Percentiles rank a stretch among this genome's conserved stretches.
These are phyloP conservation scores for Rhizophora mangle DNA, from an alignment of 345 rosid species.

Conservation along the genomic window DNA sequence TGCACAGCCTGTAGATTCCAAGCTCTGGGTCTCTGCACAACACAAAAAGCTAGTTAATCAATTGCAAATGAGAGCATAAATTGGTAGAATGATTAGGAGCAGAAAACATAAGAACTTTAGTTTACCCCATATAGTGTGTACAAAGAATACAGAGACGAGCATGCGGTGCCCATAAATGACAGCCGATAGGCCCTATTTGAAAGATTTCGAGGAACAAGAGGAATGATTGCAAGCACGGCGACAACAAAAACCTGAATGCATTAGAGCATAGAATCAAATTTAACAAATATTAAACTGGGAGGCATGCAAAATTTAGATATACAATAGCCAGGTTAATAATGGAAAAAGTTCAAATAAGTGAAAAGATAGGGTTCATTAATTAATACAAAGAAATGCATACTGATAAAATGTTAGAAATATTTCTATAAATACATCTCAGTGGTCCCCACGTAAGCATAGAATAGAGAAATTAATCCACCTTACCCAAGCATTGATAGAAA, in stretches of 20 bases:
- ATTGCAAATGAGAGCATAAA: conserved; percentile 12
- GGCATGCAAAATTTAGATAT: neutral
- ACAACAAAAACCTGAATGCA: conserved; percentile 74
- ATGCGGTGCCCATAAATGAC: conserved; percentile 89
- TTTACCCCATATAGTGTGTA: conserved; percentile 90
- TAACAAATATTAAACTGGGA: conserved; percentile 3
- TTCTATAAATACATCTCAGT: neutral
- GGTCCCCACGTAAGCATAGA: neutral
- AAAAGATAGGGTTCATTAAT: no score
- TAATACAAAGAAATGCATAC: no score
- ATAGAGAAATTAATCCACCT: neutral
- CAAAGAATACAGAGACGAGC: conserved; percentile 78
- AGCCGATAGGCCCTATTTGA: conserved; percentile 83
- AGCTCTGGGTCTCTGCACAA: conserved; percentile 75
- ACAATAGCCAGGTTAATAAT: neutral
- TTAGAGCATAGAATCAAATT: conserved; percentile 19
- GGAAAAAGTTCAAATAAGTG: no score
- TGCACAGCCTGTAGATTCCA: conserved; percentile 90
- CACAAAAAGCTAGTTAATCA: conserved; percentile 13
- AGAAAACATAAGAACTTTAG: neutral
- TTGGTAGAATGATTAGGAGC: conserved; percentile 10
- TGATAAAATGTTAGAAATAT: no score
- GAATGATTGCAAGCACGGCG: conserved; percentile 83
- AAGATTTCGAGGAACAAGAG: conserved; percentile 65
- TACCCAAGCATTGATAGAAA: conserved; percentile 99